These are phyloP conservation scores for Coemansia sp. DNA, from an alignment of 192 early-diverging fungal genomes.

Conservation along the genomic window DNA sequence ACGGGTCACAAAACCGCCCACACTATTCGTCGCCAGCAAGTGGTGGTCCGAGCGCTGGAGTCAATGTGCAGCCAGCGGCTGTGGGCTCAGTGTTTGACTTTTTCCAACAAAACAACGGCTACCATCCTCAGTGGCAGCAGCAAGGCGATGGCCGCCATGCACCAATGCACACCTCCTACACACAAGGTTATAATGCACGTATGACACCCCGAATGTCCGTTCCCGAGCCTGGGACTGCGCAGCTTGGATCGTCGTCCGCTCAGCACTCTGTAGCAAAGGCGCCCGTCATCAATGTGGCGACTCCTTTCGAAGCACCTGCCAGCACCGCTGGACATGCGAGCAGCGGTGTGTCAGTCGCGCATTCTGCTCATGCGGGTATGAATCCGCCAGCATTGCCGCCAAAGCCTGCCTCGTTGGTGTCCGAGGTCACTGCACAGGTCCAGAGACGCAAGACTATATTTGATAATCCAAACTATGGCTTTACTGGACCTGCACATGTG, in stretches of 20 bases:
- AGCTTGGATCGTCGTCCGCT: background rate
- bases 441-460: conserved; percentile 58
- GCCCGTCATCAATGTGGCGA: background rate
- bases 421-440: background rate
- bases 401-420: background rate
- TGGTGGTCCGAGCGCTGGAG: background rate
- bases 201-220: conserved; percentile 6
- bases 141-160: conserved; percentile 14
- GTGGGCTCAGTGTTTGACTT: conserved; percentile 45
- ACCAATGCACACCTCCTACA: conserved; percentile 21
- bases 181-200: conserved; percentile 18
- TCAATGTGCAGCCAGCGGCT: background rate
- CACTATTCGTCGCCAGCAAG: conserved; percentile 8
- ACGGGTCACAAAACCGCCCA: conserved; percentile 8
- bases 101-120: conserved; percentile 29
- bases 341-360: background rate
- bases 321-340: background rate
- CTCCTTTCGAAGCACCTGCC: background rate
- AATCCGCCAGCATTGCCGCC: conserved; percentile 1
- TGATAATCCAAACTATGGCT: conserved; percentile 55
- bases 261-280: background rate
- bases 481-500: conserved; percentile 27
- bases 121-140: conserved; percentile 17
- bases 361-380: background rate
- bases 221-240: conserved; percentile 4